Percentiles rank a stretch among this genome's conserved stretches.
Evolutionary conservation across 768 basidiomycete species (phyloP).

Genomic region (Pulveroboletus sp.): DNA sequence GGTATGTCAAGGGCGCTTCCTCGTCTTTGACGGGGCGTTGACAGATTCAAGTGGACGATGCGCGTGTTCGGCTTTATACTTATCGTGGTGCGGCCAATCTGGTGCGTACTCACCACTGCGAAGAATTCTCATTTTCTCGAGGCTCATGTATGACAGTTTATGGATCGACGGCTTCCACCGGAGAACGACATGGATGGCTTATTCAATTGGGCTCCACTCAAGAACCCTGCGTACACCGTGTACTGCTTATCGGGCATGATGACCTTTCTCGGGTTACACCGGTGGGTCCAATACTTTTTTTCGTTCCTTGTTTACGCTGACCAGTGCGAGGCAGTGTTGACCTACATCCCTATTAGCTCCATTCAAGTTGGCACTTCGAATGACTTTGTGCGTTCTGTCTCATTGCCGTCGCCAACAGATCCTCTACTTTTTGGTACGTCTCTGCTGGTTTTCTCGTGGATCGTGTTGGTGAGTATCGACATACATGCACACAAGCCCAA

Average conservation of each 20-base stretch:
- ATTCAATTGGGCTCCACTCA: slow-evolving; percentile 52
- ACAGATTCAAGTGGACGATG: slow-evolving; percentile 75
- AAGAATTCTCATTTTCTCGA: no score
- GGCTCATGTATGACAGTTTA: slow-evolving; percentile 22
- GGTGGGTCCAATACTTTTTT: slow-evolving; percentile 32
- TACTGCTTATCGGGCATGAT: slow-evolving; percentile 59
- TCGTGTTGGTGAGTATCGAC: slow-evolving; percentile 39
- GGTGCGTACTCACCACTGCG: slow-evolving; percentile 24
- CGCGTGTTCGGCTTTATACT: slow-evolving; percentile 67
- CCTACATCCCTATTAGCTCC: slow-evolving; percentile 64
- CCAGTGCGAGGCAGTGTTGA: slow-evolving; percentile 46
- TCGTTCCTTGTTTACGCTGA: background rate
- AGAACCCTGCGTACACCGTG: slow-evolving; percentile 43
- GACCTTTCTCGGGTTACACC: slow-evolving; percentile 67
- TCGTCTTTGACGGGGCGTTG: background rate
- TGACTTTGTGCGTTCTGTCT: slow-evolving; percentile 61
- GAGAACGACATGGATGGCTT: slow-evolving; percentile 53
- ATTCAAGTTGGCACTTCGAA: slow-evolving; percentile 44
- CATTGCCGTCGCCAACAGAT: slow-evolving; percentile 65
- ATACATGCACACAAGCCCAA: background rate
- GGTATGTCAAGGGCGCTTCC: slow-evolving; percentile 36
- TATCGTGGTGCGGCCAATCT: slow-evolving; percentile 54
- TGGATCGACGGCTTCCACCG: slow-evolving; percentile 55
- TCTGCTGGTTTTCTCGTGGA: slow-evolving; percentile 55
- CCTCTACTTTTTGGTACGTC: slow-evolving; percentile 61